These are phyloP conservation scores for Sophora flavescens DNA, from an alignment of 306 rosid genomes.

Conservation along the genomic window DNA sequence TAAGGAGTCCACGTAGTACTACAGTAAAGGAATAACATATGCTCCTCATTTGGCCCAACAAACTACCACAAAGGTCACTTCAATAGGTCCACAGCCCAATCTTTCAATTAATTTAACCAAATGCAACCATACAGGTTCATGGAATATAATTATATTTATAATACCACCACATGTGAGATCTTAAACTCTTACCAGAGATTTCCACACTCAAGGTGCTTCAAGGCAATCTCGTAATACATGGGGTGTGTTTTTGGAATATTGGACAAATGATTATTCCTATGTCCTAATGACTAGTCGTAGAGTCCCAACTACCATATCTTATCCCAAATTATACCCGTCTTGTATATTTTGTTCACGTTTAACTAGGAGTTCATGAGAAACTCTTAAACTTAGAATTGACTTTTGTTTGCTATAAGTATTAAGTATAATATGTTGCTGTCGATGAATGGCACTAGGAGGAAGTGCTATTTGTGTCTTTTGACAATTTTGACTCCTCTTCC, in stretches of 20 bases:
- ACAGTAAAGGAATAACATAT: constrained; percentile 29
- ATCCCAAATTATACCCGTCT: not conserved
- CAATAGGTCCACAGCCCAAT: constrained; percentile 29
- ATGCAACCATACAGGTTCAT: constrained; percentile 26
- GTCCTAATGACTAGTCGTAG: not conserved
- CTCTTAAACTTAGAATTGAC: not conserved
- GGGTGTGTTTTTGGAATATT: not conserved
- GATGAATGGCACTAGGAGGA: not conserved
- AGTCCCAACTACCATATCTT: not conserved
- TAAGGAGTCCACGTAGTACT: constrained; percentile 2
- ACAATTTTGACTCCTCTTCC: too few species aligned
- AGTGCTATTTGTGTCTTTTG: not conserved
- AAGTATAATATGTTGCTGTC: not conserved
- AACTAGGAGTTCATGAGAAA: not conserved
- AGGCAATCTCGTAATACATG: constrained; percentile 19
- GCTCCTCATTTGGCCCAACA: constrained; percentile 35
- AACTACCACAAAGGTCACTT: constrained; percentile 15
- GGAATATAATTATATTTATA: not conserved
- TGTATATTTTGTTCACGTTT: not conserved
- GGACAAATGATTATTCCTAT: not conserved
- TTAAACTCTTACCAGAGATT: not conserved
- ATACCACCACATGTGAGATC: constrained; percentile 22
- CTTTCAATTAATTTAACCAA: constrained; percentile 29
- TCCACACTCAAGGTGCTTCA: not conserved
- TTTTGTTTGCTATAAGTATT: not conserved